Conservation (phyloP, 768 basidiomycete genomes). For the Polyporus arcularius region DNA sequence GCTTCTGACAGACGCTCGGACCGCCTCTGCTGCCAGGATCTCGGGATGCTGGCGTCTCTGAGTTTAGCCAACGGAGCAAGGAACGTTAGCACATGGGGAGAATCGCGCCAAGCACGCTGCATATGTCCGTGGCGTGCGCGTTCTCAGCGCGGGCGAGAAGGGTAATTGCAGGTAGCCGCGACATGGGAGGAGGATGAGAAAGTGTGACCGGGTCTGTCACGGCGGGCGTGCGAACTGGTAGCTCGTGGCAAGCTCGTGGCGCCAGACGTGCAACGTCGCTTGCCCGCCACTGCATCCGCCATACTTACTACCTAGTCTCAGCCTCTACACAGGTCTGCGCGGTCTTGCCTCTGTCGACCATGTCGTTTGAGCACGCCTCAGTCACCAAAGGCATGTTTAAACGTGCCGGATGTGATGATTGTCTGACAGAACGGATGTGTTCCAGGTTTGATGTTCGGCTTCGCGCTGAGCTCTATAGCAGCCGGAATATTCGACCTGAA, state of each 20-base stretch:
- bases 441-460: constrained; percentile 74
- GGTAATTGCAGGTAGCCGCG: no score
- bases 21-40: background rate
- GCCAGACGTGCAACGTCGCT: background rate
- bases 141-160: background rate
- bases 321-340: background rate
- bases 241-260: background rate
- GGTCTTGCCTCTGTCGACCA: background rate
- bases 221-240: background rate
- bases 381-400: constrained; percentile 68
- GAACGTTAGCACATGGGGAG: no score
- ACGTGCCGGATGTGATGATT: background rate
- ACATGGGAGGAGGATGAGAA: background rate
- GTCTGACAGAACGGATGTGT: background rate
- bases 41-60: no score
- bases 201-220: background rate
- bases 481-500: constrained; percentile 84
- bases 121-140: no score
- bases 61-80: no score
- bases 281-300: background rate
- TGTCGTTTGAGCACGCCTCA: constrained; percentile 71
- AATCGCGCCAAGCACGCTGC: no score
- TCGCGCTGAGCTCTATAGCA: constrained; percentile 70
- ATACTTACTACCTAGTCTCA: background rate
- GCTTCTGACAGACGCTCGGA: background rate